Conservation (phyloP, 179 eudicot species). For the Corrigiola litoralis region DNA sequence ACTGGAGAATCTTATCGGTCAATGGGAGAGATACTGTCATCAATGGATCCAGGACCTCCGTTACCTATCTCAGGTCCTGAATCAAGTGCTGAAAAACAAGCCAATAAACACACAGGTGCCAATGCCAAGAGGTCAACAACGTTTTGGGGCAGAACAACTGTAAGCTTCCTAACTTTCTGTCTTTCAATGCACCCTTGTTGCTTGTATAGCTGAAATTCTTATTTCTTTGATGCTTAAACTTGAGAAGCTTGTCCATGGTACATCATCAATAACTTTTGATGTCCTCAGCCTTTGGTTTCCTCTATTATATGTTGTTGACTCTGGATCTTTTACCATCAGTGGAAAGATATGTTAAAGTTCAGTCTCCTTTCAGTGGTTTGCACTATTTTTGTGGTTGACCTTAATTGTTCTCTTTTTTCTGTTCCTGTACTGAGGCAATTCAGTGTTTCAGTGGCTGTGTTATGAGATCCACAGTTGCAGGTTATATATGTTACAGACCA, state of each 20-base stretch:
- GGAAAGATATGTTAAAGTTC: neutral
- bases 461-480: neutral
- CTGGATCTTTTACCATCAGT: neutral
- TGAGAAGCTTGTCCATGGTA: neutral
- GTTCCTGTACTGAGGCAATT: neutral
- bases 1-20: constrained; percentile 57
- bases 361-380: neutral
- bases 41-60: constrained; percentile 79
- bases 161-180: constrained; percentile 33
- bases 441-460: neutral
- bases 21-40: constrained; percentile 80
- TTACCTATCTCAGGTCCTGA: constrained; percentile 51
- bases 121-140: constrained; percentile 58
- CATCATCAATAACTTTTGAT: neutral
- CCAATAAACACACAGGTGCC: constrained; percentile 43
- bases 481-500: too few relatives aligned
- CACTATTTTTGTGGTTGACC: neutral
- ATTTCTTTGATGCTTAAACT: neutral
- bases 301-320: too few relatives aligned
- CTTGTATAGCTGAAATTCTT: neutral
- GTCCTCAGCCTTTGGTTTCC: neutral
- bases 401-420: neutral
- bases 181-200: neutral
- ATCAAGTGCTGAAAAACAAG: constrained; percentile 49
- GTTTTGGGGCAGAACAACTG: constrained; percentile 84